Percentiles rank a stretch among this genome's conserved stretches.
phyloP scores from a whole-genome alignment of 1,284 basidiomycete species.

The Mycena citricolor region DNA sequence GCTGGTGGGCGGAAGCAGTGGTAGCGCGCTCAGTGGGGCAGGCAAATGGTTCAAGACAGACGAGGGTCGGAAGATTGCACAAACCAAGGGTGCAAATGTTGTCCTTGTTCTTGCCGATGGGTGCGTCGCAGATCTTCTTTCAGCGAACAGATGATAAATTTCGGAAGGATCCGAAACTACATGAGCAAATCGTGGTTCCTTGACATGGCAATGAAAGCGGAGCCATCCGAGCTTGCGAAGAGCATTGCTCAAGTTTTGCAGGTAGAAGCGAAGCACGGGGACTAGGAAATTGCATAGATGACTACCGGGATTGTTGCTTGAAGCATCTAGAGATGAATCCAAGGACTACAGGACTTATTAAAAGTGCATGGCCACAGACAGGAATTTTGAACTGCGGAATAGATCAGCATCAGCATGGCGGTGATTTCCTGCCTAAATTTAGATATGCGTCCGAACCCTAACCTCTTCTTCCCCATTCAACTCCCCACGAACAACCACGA shows the following conservation, averaged over 20 bases:
- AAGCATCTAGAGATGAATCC: too few species aligned
- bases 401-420: too few species aligned
- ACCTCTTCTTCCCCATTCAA: too few species aligned
- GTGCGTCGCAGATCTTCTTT: slow-evolving; percentile 42
- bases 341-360: too few species aligned
- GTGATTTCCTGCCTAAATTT: too few species aligned
- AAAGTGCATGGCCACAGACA: too few species aligned
- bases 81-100: slow-evolving; percentile 79
- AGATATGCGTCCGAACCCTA: too few species aligned
- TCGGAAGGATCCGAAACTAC: slow-evolving; percentile 86
- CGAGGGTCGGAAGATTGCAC: slow-evolving; percentile 66
- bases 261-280: too few species aligned
- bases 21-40: slow-evolving; percentile 80
- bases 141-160: slow-evolving; percentile 1
- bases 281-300: too few species aligned
- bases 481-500: not conserved
- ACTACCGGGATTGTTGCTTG: too few species aligned
- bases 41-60: slow-evolving; percentile 75
- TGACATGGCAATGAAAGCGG: slow-evolving; percentile 56
- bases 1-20: slow-evolving; percentile 90
- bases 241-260: slow-evolving; percentile 47
- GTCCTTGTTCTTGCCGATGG: slow-evolving; percentile 90
- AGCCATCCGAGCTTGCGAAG: slow-evolving; percentile 51
- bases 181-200: slow-evolving; percentile 92
- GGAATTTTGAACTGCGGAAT: too few species aligned